A percentile compares a stretch with the other conserved stretches of the same genome.
These are phyloP conservation scores for Populus simonii DNA, from an alignment of 345 rosid genomes.

Conservation along the genomic window DNA sequence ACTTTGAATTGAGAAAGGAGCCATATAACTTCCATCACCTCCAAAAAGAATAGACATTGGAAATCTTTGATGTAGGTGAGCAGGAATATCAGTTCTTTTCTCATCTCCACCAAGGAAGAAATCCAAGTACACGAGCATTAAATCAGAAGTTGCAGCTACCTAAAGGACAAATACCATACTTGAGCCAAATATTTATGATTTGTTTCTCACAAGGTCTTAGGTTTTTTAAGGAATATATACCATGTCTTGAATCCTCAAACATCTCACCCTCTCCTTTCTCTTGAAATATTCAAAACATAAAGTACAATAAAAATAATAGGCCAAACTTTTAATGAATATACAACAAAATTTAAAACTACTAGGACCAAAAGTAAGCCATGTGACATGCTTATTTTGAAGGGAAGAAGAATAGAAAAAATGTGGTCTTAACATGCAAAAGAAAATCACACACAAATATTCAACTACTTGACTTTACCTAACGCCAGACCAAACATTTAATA, in stretches of 20 bases:
- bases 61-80: constrained; percentile 67
- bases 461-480: background rate
- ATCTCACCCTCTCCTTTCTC: background rate
- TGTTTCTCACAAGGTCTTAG: background rate
- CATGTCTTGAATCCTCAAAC: background rate
- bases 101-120: constrained; percentile 99
- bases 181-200: background rate
- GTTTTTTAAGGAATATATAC: background rate
- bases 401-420: background rate
- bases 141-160: constrained; percentile 98
- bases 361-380: background rate
- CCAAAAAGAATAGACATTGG: constrained; percentile 85
- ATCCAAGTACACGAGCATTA: constrained; percentile 93
- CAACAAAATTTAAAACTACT: background rate
- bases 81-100: constrained; percentile 87
- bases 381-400: background rate
- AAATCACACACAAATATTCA: background rate
- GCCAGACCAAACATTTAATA: background rate
- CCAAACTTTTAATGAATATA: background rate
- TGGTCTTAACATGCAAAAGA: background rate
- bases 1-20: constrained; percentile 89
- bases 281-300: background rate
- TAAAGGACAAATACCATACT: constrained; percentile 21
- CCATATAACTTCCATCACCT: constrained; percentile 98
- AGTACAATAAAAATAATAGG: background rate